A percentile compares a stretch with the other conserved stretches of the same genome.
Conservation (phyloP, 179 eudicot genomes). For the Drosera spatulata region DNA sequence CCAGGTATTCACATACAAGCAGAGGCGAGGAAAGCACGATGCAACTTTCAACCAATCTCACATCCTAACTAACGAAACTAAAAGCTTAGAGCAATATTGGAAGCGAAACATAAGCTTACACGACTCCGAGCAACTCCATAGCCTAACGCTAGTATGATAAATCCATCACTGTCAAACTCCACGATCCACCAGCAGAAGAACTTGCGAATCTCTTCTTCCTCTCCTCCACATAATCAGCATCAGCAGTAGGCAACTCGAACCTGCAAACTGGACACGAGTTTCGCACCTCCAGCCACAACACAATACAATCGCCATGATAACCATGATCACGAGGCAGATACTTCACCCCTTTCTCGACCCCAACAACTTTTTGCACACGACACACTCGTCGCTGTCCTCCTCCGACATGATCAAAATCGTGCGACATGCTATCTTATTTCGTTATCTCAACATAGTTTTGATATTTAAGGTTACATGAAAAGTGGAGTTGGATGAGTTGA, state of each 20-base stretch:
- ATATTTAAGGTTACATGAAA: conserved; percentile 45
- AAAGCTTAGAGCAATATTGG: too few species aligned
- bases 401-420: conserved; percentile 21
- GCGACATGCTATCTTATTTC: too few species aligned
- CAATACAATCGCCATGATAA: conserved; percentile 74
- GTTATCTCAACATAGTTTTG: too few species aligned
- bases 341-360: conserved; percentile 52
- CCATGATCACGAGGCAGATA: conserved; percentile 83
- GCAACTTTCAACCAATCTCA: too few species aligned
- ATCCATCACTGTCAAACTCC: too few species aligned
- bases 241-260: conserved; percentile 72
- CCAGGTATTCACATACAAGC: too few species aligned
- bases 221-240: conserved; percentile 65
- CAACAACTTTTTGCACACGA: conserved; percentile 64
- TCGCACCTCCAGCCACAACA: conserved; percentile 67
- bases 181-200: background rate
- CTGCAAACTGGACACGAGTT: conserved; percentile 87
- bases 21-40: too few species aligned
- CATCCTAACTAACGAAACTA: too few species aligned
- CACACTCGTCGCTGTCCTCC: conserved; percentile 34
- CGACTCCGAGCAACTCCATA: too few species aligned
- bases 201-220: conserved; percentile 30
- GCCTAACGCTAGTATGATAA: too few species aligned
- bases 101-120: too few species aligned
- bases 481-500: conserved; percentile 51